Percentiles rank a stretch among this genome's conserved stretches.
Conservation (phyloP, 202 grass and related monocot species). For the Setaria italica region DNA sequence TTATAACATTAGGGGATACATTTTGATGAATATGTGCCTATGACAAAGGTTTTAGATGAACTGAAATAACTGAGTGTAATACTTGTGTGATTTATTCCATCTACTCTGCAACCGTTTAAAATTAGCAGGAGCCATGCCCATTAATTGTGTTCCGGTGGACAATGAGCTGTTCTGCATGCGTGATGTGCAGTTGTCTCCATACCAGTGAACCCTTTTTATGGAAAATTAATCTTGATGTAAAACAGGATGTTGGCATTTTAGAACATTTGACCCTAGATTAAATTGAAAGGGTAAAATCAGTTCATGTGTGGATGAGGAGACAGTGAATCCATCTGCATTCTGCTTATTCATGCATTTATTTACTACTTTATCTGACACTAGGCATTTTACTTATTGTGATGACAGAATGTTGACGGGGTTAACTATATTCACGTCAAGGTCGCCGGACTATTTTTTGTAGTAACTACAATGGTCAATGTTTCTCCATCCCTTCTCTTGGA, state of each 20-base stretch:
- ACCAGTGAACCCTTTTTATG: background rate
- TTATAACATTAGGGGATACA: background rate
- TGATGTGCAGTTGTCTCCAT: background rate
- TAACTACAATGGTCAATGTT: conserved; percentile 94
- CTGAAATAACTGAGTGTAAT: background rate
- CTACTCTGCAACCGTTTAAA: background rate
- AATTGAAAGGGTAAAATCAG: background rate
- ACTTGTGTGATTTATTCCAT: background rate
- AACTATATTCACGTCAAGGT: conserved; percentile 99
- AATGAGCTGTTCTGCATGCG: background rate
- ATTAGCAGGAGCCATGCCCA: background rate
- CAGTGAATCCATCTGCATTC: background rate
- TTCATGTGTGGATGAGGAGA: background rate
- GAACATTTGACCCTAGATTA: conserved; percentile 12
- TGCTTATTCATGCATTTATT: conserved; percentile 38
- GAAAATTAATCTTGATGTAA: background rate
- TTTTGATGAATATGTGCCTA: background rate
- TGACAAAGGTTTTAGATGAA: background rate
- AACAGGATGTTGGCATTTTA: background rate
- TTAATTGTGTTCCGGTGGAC: background rate
- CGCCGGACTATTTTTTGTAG: conserved; percentile 88
- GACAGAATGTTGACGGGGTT: conserved; percentile 96
- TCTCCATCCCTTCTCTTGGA: conserved; percentile 96
- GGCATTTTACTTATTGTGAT: conserved; percentile 40
- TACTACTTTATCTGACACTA: conserved; percentile 36